Conservation (phyloP, 2,329 filamentous ascomycete genomes). For the Xylaria polymorpha region DNA sequence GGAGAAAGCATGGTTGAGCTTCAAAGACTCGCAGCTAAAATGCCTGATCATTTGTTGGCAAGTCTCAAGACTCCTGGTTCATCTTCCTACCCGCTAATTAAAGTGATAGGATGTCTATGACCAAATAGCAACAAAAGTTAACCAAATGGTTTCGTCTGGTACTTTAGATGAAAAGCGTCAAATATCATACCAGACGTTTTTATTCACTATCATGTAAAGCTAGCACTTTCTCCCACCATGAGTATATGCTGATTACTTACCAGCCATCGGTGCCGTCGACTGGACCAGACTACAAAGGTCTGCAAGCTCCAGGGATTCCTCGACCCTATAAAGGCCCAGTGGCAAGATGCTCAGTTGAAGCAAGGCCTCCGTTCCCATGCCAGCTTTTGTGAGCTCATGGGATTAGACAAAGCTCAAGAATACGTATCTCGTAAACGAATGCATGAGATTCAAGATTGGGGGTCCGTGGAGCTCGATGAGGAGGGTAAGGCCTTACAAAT, state of each 20-base stretch:
- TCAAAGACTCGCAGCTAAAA: conserved; percentile 87
- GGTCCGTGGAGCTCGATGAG: conserved; percentile 77
- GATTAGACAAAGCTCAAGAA: conserved; percentile 80
- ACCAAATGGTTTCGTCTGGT: conserved; percentile 79
- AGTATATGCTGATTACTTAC: conserved; percentile 32
- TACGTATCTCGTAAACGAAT: conserved; percentile 81
- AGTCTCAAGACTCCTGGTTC: conserved; percentile 43
- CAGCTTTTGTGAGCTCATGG: conserved; percentile 83
- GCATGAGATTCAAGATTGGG: conserved; percentile 85
- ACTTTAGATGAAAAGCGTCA: conserved; percentile 83
- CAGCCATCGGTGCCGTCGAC: conserved; percentile 81
- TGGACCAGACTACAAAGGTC: conserved; percentile 78
- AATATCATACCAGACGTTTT: conserved; percentile 86
- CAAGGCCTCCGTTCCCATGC: conserved; percentile 77
- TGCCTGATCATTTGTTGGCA: conserved; percentile 88
- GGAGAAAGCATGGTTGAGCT: conserved; percentile 86
- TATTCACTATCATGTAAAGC: conserved; percentile 88
- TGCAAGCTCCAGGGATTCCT: conserved; percentile 81
- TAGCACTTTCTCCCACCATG: not conserved
- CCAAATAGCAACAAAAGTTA: conserved; percentile 83
- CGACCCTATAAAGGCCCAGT: conserved; percentile 81
- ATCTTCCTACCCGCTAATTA: conserved; percentile 40
- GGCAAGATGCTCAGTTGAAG: conserved; percentile 78
- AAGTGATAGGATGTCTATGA: conserved; percentile 78
- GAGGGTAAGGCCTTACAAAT: conserved; percentile 83